These are phyloP conservation scores for Leishmania tarentolae DNA, from an alignment of 208 protist species.

Conservation along the genomic window DNA sequence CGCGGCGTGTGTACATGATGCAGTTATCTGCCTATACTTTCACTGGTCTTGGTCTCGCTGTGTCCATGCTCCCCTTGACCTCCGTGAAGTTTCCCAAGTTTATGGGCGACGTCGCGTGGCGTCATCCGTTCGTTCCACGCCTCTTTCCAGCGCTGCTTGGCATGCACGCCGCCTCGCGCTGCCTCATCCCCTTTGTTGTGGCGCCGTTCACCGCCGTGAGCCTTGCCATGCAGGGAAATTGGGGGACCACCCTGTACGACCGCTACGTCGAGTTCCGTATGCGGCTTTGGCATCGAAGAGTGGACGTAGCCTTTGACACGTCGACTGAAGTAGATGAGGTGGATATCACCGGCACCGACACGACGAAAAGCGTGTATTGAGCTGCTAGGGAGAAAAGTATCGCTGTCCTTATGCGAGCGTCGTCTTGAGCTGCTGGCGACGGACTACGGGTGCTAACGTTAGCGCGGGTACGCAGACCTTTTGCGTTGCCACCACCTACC, in stretches of 20 bases:
- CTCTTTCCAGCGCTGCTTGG: slow-evolving; percentile 84
- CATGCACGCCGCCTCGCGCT: slow-evolving; percentile 81
- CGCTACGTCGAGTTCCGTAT: slow-evolving; percentile 79
- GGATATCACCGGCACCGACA: slow-evolving; percentile 52
- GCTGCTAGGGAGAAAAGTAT: neutral
- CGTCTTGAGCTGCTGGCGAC: neutral
- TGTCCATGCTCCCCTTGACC: slow-evolving; percentile 72
- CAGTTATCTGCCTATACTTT: slow-evolving; percentile 65
- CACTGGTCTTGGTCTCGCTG: slow-evolving; percentile 46
- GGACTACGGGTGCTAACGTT: neutral
- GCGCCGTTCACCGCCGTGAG: slow-evolving; percentile 78
- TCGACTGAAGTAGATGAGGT: slow-evolving; percentile 66
- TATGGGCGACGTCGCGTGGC: slow-evolving; percentile 89
- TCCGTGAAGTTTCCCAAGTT: slow-evolving; percentile 84
- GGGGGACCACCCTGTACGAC: slow-evolving; percentile 80
- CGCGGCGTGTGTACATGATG: slow-evolving; percentile 72
- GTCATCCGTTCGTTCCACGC: slow-evolving; percentile 81
- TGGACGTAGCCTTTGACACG: slow-evolving; percentile 75
- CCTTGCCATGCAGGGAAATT: slow-evolving; percentile 49
- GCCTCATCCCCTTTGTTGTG: slow-evolving; percentile 82
- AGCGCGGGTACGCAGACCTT: neutral
- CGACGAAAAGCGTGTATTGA: slow-evolving; percentile 14
- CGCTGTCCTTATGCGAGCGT: neutral
- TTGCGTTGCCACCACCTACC: neutral
- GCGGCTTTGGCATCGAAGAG: slow-evolving; percentile 72